These are phyloP conservation scores for Exophiala phaeomuriformis DNA, from an alignment of 2,329 filamentous ascomycete species.

Conservation along the genomic window DNA sequence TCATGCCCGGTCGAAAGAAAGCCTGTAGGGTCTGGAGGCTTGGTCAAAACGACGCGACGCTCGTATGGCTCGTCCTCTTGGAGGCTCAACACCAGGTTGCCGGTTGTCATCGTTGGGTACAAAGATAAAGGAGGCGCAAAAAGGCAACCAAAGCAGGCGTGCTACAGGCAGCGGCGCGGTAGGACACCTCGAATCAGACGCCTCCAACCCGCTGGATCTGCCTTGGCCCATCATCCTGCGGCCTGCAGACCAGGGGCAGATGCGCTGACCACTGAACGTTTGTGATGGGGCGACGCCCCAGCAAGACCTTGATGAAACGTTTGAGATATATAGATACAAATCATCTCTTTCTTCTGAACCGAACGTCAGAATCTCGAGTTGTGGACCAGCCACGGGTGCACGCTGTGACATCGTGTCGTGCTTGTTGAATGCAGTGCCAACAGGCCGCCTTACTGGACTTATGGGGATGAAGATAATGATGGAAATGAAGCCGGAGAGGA, in stretches of 20 bases:
- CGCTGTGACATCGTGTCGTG: no score
- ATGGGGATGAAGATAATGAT: no score
- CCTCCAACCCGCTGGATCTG: neutral
- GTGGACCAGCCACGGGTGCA: neutral
- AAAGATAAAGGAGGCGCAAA: neutral
- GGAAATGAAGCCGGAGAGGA: no score
- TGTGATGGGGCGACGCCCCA: neutral
- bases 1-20: no score
- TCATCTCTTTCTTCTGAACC: neutral
- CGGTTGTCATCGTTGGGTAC: no score
- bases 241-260: neutral
- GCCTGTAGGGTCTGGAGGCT: no score
- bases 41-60: no score
- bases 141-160: neutral
- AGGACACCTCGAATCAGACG: conserved; percentile 1
- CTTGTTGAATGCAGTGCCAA: no score
- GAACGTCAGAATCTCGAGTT: neutral
- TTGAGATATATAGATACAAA: neutral
- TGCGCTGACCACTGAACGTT: neutral
- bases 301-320: neutral
- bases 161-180: neutral
- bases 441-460: no score
- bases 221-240: neutral
- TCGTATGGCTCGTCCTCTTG: no score
- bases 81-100: no score